These are phyloP conservation scores for Suillus decipiens DNA, from an alignment of 768 basidiomycete genomes.

Conservation along the genomic window DNA sequence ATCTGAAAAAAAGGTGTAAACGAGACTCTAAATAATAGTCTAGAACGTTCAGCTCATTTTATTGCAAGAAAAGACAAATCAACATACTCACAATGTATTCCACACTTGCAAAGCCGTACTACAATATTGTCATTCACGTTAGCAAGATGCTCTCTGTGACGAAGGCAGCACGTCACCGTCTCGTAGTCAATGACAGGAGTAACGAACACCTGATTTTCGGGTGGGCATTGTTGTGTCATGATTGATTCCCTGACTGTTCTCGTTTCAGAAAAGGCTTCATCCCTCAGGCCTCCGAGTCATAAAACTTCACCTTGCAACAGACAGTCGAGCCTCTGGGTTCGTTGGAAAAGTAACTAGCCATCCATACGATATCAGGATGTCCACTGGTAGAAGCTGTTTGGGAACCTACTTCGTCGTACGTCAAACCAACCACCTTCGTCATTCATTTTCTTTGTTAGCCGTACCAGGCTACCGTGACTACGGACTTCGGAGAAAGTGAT, in stretches of 20 bases:
- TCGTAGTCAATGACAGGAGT: background rate
- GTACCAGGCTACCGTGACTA: background rate
- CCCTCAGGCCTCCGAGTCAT: background rate
- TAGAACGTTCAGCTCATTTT: background rate
- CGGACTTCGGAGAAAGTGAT: background rate
- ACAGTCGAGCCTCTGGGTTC: background rate
- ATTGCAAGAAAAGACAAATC: background rate
- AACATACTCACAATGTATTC: background rate
- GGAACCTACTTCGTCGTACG: background rate
- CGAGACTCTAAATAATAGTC: background rate
- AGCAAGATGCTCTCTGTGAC: background rate
- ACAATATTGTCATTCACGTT: background rate
- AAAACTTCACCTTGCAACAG: background rate
- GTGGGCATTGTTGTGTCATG: background rate
- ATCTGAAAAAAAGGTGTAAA: background rate
- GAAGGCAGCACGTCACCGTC: background rate
- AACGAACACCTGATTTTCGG: background rate
- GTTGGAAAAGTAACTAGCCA: background rate
- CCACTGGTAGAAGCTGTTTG: background rate
- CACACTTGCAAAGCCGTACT: background rate
- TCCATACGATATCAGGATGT: background rate
- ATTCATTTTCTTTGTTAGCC: background rate
- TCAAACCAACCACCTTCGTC: background rate
- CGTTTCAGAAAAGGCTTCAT: background rate
- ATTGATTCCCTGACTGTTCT: background rate